These are phyloP conservation scores for Nymphaea thermarum DNA, from an alignment of 164 flowering plant species.

Conservation along the genomic window DNA sequence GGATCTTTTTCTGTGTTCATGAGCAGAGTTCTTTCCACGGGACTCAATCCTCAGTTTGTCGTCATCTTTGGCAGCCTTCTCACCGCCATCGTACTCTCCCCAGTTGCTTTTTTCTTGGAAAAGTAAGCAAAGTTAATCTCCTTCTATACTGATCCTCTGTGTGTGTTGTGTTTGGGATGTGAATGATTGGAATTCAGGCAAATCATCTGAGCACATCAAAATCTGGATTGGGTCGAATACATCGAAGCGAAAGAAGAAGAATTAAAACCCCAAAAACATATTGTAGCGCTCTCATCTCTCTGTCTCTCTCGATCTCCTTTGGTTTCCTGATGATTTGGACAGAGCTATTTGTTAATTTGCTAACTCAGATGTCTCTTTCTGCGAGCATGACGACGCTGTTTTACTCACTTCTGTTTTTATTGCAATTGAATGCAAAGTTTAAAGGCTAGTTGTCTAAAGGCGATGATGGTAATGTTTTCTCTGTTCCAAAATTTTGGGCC, in stretches of 20 bases:
- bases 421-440: no score
- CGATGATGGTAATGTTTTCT: no score
- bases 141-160: neutral
- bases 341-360: no score
- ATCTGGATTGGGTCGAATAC: neutral
- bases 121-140: slow-evolving; percentile 6
- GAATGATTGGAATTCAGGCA: no score
- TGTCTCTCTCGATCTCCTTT: neutral
- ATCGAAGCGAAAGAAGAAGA: no score
- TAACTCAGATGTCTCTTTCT: no score
- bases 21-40: slow-evolving; percentile 12
- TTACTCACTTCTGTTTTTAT: no score
- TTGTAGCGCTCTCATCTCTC: neutral
- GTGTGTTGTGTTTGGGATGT: neutral
- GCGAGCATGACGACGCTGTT: no score
- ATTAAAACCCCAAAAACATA: no score
- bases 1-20: slow-evolving; percentile 8
- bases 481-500: no score
- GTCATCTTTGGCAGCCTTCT: slow-evolving; percentile 11
- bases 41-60: slow-evolving; percentile 14
- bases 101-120: slow-evolving; percentile 16
- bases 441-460: no score
- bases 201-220: neutral
- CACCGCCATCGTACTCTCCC: slow-evolving; percentile 12
- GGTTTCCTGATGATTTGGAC: no score